phyloP scores from a whole-genome alignment of 345 rosid genomes.

The Hypericum perforatum region DNA sequence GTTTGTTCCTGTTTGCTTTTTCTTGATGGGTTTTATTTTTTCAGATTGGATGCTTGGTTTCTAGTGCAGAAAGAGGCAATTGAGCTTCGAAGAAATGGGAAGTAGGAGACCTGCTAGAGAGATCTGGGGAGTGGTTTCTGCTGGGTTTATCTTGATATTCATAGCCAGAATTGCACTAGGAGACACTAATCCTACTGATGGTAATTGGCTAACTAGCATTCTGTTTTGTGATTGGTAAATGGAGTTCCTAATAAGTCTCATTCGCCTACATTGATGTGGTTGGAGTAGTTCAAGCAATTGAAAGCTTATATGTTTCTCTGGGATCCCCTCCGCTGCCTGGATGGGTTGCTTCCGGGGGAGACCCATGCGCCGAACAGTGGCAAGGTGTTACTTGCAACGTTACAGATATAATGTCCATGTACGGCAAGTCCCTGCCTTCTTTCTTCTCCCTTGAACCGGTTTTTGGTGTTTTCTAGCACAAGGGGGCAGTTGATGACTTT shows the following conservation, averaged over 20 bases:
- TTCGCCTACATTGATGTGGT: slow-evolving; percentile 29
- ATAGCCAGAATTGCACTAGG: slow-evolving; percentile 40
- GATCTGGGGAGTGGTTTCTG: slow-evolving; percentile 36
- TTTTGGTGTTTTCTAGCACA: neutral
- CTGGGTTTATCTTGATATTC: slow-evolving; percentile 50
- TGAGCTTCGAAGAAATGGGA: slow-evolving; percentile 35
- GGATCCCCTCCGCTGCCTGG: slow-evolving; percentile 79
- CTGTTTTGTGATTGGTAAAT: slow-evolving; percentile 3
- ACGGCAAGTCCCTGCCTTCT: slow-evolving; percentile 7
- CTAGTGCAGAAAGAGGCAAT: slow-evolving; percentile 11
- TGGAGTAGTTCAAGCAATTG: slow-evolving; percentile 74
- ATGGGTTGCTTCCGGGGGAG: slow-evolving; percentile 89
- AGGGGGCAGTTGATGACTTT: too few species aligned
- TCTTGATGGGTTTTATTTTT: too few species aligned
- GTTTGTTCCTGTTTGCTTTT: too few species aligned
- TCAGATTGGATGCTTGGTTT: too few species aligned
- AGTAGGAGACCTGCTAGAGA: slow-evolving; percentile 43
- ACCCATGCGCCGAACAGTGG: slow-evolving; percentile 89
- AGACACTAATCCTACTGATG: slow-evolving; percentile 66
- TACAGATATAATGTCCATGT: slow-evolving; percentile 53
- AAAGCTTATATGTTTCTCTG: slow-evolving; percentile 56
- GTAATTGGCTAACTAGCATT: slow-evolving; percentile 23
- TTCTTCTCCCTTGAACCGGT: slow-evolving; percentile 2
- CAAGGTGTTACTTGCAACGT: slow-evolving; percentile 77
- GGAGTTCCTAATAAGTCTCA: slow-evolving; percentile 10